Percentiles rank a stretch among this genome's conserved stretches.
Conservation (phyloP, 768 basidiomycete species). For the Termitomyces sp. region DNA sequence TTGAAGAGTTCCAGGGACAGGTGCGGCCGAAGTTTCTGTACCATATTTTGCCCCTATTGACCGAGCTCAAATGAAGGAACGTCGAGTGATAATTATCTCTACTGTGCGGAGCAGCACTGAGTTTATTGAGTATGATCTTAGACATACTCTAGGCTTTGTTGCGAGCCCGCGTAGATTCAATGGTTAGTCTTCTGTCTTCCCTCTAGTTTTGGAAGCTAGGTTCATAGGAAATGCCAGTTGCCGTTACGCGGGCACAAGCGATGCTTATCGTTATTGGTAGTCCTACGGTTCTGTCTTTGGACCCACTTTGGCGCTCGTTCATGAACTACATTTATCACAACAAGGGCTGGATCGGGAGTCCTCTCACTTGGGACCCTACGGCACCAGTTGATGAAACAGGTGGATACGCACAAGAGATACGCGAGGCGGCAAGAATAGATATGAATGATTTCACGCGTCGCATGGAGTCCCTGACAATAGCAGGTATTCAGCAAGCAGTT, state of each 20-base stretch:
- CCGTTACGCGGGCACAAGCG: constrained; percentile 60
- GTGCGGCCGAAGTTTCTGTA: constrained; percentile 22
- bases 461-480: constrained; percentile 21
- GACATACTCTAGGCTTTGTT: constrained; percentile 54
- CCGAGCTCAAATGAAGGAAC: constrained; percentile 31
- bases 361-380: constrained; percentile 29
- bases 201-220: background rate
- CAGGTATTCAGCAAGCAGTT: constrained; percentile 9
- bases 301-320: constrained; percentile 56
- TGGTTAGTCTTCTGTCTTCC: constrained; percentile 40
- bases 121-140: constrained; percentile 43
- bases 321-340: constrained; percentile 46
- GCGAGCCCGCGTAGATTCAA: constrained; percentile 52
- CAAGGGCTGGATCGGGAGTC: constrained; percentile 49
- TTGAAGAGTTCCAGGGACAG: constrained; percentile 69
- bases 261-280: constrained; percentile 61
- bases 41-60: background rate
- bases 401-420: constrained; percentile 16
- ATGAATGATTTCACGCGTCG: constrained; percentile 28
- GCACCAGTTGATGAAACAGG: constrained; percentile 16
- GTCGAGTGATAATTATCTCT: constrained; percentile 51
- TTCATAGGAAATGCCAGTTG: constrained; percentile 32
- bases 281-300: constrained; percentile 49
- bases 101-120: constrained; percentile 51
- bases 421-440: constrained; percentile 20